Base-by-base conservation (phyloP, 768 basidiomycete genomes). In the Lactifluus volemus region DNA sequence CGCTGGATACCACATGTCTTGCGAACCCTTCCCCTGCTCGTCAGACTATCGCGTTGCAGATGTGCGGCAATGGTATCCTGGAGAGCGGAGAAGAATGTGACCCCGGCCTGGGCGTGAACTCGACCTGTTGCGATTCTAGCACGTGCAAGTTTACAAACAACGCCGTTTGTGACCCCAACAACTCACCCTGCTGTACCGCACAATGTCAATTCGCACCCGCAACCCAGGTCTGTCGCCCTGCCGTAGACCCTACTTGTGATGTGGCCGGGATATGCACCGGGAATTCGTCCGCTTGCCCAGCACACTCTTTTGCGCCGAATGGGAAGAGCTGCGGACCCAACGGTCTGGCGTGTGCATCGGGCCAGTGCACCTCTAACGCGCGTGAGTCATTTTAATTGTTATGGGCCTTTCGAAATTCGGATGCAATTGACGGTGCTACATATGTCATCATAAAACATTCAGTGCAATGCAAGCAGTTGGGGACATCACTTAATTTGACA, bases 51-150 rank as follows among this genome's bases (percentile, higher is more conserved):
- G 79, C 84, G 3, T 75, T 88, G 19, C 78, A 87, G 66, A 86
- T 85, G 84, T 89, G 86, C 68, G 87, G 89, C 30, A 91, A 92
- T 71, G 89, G 89, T 53, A 90, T 92, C 63, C 84, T 89, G 54
- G 89, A 90, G 69, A 70, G 67, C 0, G 92, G 89, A 34, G 92
- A 96, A 74, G 88, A 94, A 42, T 94, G 92, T 70, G 92, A 96
- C 72, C 91, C 92, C 0, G 88, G 88, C 34, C 67, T 70, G 39
- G 85, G 82, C 55, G 69, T 76, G 11, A 74, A 75, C 47, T 84
- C 84, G 5, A 73, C 79, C 2, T 94, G 92, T 74, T 94, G 92
- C 75, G 83, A 94, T 72, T 65, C 81, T 4, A 67, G 74, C 21
- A 86, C 85, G 10, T 92, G 89, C 77, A 89, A 89, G 73, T 89